These are phyloP conservation scores for Cucumis hystrix DNA, from an alignment of 306 rosid genomes.

Conservation along the genomic window DNA sequence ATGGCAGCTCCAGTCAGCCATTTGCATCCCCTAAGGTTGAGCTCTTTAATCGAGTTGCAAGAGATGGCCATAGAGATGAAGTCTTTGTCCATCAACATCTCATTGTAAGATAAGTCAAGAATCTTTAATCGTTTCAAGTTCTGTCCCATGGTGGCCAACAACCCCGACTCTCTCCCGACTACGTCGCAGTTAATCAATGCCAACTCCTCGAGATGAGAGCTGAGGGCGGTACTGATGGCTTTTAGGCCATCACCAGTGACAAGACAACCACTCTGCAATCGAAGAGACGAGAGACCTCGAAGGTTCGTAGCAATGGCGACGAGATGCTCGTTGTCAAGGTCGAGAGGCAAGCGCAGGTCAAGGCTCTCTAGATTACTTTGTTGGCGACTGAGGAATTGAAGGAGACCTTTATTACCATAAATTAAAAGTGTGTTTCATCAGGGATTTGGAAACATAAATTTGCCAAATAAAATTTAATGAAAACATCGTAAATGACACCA, in stretches of 20 bases:
- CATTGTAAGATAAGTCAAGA: conserved; percentile 68
- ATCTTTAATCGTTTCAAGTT: conserved; percentile 47
- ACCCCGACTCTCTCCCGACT: conserved; percentile 68
- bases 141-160: conserved; percentile 77
- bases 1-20: conserved; percentile 31
- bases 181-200: conserved; percentile 74
- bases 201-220: conserved; percentile 50
- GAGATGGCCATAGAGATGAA: conserved; percentile 57
- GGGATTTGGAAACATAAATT: no score
- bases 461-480: no score
- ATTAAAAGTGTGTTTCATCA: not conserved
- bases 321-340: conserved; percentile 60
- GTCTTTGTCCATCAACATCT: conserved; percentile 63
- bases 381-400: conserved; percentile 30
- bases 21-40: conserved; percentile 67
- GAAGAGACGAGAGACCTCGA: conserved; percentile 28
- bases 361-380: conserved; percentile 31
- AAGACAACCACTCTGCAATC: conserved; percentile 77
- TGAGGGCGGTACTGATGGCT: conserved; percentile 31
- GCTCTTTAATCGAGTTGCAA: conserved; percentile 36
- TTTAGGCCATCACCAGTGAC: conserved; percentile 68
- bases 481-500: no score
- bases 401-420: conserved; percentile 7
- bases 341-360: conserved; percentile 76
- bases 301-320: conserved; percentile 32